Base-by-base conservation (phyloP, 2,329 filamentous ascomycete genomes). In the Paecilomyces sp. region DNA sequence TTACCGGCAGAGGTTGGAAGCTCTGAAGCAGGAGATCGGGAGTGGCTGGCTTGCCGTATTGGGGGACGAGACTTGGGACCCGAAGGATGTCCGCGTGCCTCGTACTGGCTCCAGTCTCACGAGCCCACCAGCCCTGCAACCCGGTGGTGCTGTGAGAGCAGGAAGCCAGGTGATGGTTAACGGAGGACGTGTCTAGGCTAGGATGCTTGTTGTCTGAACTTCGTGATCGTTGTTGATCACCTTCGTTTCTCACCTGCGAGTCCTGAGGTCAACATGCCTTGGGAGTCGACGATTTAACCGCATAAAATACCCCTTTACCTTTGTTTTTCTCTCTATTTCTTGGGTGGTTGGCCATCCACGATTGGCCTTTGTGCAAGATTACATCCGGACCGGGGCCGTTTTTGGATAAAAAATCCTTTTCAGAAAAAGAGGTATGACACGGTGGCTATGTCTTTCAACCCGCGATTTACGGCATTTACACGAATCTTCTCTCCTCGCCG, bases 1-100 rank as follows among this genome's bases (percentile, higher is more conserved):
- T 7, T 97, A 96, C 74, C 86, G 89, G 60, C 90, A 90, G 72
- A 94, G 94, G 74, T 88, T 97, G 58, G 92, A 96, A 74, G 87
- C 89, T 2, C 78, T 97, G 58, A 88, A 92, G 62, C 88, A 88
- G 68, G 91, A 93, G 68, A 88, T 96, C 64, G 92, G 92, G 33
- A 91, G 87, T 67, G 89, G 87, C 41, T 99, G 96, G 83, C 83
- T 99, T 47, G 92, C 87, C 63, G 91, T 90, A 13, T 80, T 97
- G 56, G 89, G 89, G 61, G 92, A 96, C 68, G 90, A 94, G 72
- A 81, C 75, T 34, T 83, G 83, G 79, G 78, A 82, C 56, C 66
- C 64, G 31, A 63, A 71, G 33, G 67, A 70, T 31, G 62, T 74
- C 55, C 65, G 61, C 52, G 62, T 72, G 57, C 66, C 71, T 50